Evolutionary conservation across 139 green algal species (phyloP).

Genomic region (Coelastrella sp.): DNA sequence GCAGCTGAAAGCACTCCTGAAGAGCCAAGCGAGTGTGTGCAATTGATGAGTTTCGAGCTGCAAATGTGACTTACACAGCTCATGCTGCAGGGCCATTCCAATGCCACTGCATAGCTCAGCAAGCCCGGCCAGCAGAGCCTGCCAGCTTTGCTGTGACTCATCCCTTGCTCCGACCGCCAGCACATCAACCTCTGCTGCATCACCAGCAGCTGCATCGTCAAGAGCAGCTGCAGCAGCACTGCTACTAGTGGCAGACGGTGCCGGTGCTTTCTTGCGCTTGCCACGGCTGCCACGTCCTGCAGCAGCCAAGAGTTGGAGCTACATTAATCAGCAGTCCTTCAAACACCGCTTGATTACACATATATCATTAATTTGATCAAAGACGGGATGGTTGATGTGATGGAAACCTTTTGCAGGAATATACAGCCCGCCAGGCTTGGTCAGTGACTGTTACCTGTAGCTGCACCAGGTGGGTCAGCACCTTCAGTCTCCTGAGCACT

Average conservation of each 20-base stretch:
- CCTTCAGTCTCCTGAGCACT: not conserved
- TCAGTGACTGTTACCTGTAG: not conserved
- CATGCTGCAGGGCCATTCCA: constrained; percentile 51
- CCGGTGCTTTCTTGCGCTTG: constrained; percentile 41
- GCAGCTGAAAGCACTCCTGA: not conserved
- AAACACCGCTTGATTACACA: no score
- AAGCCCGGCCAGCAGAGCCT: constrained; percentile 64
- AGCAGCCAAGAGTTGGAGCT: not conserved
- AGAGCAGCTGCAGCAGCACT: constrained; percentile 43
- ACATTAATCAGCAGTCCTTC: not conserved
- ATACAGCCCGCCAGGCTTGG: no score
- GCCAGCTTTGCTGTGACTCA: constrained; percentile 69
- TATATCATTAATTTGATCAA: no score
- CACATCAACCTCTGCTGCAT: constrained; percentile 37
- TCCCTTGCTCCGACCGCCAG: not conserved
- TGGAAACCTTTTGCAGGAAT: no score
- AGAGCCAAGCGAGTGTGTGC: no score
- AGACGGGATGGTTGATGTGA: no score
- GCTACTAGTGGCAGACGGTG: not conserved
- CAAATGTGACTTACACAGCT: constrained; percentile 35
- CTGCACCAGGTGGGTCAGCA: not conserved
- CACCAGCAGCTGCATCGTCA: not conserved
- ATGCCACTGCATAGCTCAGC: constrained; percentile 63
- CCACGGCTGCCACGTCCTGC: not conserved
- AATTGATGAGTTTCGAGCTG: no score